Base-by-base conservation (phyloP, 805 yeast species). In the Kluyveromyces nonfermentans region DNA sequence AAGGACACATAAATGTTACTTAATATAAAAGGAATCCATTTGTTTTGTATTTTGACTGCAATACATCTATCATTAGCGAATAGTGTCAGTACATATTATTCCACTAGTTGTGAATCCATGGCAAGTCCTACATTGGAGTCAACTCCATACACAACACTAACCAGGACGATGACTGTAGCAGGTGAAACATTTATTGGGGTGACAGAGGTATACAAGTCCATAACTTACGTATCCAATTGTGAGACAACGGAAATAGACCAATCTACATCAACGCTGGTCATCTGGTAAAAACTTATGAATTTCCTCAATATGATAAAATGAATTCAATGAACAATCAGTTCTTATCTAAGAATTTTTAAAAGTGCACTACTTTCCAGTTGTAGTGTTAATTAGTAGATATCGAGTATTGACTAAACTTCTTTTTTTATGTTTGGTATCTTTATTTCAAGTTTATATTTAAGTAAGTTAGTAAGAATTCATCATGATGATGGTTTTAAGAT, bases 161-260 rank as follows among this genome's bases (percentile, higher is more conserved):
- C 56, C 1, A 49, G 52, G 12, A 51, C 53, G 15, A 43, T 49
- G 17, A 20, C 52, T 4, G 44, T 45, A 0, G 45, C 48, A 40
- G 61, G 59, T 17, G 43, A 17, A 17, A 34, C 52, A 7, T 45
- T 46, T 39, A 42, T 52, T 7, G 57, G 50, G 4, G 48, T 58
- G 5, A 40, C 51, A 30, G 57, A 54, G 39, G 50, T 49, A 38
- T 59, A 52, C 44, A 47, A 43, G n/a, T 50, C 59, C 4, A 46
- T 58, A 5, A 54, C 53, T 17, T 56, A 49, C 41, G 51, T 52
- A 15, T 47, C 52, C n/a, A 41, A 48, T 33, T 60, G 65, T 40
- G 36, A 45, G 16, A 22, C 52, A 3, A 40, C 46, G 9, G 41
- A 45, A 5, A 19, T 35, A 8, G 34, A 40, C 17, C 31, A 20